Base-by-base conservation (phyloP, 768 basidiomycete species). In the Podaxis carcinomalis region DNA sequence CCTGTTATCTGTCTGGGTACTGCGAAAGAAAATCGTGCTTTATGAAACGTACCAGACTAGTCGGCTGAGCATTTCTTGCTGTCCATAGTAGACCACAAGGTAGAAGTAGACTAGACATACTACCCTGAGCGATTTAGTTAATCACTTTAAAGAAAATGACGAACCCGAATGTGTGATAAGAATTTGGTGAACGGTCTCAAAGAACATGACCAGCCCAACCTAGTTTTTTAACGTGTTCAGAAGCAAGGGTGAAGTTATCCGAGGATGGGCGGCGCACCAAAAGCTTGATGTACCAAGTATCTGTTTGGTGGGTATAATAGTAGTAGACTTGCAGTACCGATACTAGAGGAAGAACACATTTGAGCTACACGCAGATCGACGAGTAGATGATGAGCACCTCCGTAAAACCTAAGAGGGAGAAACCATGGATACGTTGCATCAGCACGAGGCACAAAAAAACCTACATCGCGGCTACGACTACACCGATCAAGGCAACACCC, bases 241-340 rank as follows among this genome's bases (percentile, higher is more conserved):
- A 14, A 9, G 11, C 13, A 32, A n/a, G 6, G 4, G 28, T 27
- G 1, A 23, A 46, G 5, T 13, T 2, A 10, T 28, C 1, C 27
- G 16, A 16, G 11, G 37, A 19, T 21, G 9, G 14, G 19, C 42
- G 32, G 69, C 77, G 64, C 57, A 84, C 85, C 25, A 85, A 68
- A 9, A 69, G 56, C 64, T 79, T 83, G 59, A 78, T 72, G 13
- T 74, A 70, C 81, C 82, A 84, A 25, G 69, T 65, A 67, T 86
- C 85, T 25, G 70, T 73, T 56, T 82, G 78, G 66, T 85, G 77
- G 14, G 71, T 74, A 59, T 70, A 85, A 65, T 86, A 87, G 63
- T 80, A 84, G 75, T 77, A 83, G 0, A 78, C 75, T 67, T 87
- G 85, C 28, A 85, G 70, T 42, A 74, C 74, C 5, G 82, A 81